These are phyloP conservation scores for Corymbia calophylla DNA, from an alignment of 441 rosid species.

Conservation along the genomic window DNA sequence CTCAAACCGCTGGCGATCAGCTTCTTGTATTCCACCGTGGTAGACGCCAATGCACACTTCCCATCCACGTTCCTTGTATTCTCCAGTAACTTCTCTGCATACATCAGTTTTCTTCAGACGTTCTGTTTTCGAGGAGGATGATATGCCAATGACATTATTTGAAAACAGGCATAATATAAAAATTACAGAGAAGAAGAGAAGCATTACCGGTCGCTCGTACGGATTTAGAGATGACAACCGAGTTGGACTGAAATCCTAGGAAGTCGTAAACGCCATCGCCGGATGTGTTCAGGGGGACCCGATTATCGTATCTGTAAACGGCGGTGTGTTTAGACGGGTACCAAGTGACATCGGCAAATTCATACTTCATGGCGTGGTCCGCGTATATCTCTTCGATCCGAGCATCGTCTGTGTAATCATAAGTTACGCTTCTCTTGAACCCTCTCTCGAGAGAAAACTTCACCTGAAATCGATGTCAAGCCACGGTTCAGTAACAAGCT, in stretches of 20 bases:
- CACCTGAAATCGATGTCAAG: conserved; percentile 29
- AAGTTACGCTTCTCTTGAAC: conserved; percentile 72
- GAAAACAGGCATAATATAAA: not conserved
- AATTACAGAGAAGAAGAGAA: not conserved
- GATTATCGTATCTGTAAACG: conserved; percentile 62
- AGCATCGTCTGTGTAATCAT: conserved; percentile 57
- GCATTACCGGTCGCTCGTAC: conserved; percentile 51
- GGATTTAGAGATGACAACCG: conserved; percentile 44
- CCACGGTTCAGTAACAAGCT: not conserved
- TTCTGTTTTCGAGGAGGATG: not conserved
- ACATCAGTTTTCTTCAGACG: not conserved
- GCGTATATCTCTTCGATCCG: conserved; percentile 38
- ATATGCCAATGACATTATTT: not conserved
- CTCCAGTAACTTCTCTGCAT: conserved; percentile 61
- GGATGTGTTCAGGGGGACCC: conserved; percentile 33
- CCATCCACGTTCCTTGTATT: conserved; percentile 36
- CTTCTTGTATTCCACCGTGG: conserved; percentile 55
- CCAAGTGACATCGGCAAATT: conserved; percentile 85
- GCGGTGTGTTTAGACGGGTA: conserved; percentile 67
- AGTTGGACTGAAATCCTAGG: conserved; percentile 64
- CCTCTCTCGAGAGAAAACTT: conserved; percentile 45
- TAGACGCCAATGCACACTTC: conserved; percentile 43
- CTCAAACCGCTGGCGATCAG: conserved; percentile 60
- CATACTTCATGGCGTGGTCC: conserved; percentile 52
- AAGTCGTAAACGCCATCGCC: conserved; percentile 70